Conservation (phyloP, 306 rosid species). For the Gleditsia sinensis region DNA sequence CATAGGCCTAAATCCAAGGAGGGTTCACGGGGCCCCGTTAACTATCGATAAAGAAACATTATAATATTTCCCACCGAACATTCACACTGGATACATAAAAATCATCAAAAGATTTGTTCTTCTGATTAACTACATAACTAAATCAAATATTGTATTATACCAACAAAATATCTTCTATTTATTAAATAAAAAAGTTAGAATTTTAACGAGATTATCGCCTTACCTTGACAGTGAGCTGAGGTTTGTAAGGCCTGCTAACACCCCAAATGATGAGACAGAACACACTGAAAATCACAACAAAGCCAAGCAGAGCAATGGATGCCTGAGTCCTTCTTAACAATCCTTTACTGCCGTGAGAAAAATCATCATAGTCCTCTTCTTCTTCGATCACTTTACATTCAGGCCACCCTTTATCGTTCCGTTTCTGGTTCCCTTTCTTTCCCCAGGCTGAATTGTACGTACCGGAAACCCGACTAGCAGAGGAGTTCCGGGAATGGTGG, state of each 20-base stretch:
- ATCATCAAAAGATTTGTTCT: not conserved
- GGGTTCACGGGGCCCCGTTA: not conserved
- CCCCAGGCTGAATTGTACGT: constrained; percentile 42
- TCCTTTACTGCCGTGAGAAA: constrained; percentile 31
- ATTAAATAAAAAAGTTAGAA: not conserved
- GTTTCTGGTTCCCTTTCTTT: constrained; percentile 40
- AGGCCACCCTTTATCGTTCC: constrained; percentile 62
- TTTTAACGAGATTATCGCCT: not conserved
- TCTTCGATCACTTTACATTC: constrained; percentile 71
- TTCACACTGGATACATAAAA: constrained; percentile 1
- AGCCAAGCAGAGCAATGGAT: constrained; percentile 53
- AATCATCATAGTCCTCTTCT: constrained; percentile 58
- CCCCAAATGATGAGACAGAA: constrained; percentile 79
- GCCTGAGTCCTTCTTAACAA: constrained; percentile 58
- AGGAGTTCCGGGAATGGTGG: constrained; percentile 70
- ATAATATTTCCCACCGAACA: not conserved
- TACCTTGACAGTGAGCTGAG: constrained; percentile 69
- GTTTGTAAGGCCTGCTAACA: constrained; percentile 63
- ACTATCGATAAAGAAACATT: not conserved
- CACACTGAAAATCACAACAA: constrained; percentile 51
- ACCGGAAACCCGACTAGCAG: constrained; percentile 74
- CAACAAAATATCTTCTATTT: not conserved
- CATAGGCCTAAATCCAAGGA: constrained; percentile 5
- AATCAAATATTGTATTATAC: not conserved
- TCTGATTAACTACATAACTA: not conserved